Evolutionary conservation across 371 early-diverging fungal species (phyloP).

Genomic region (Smittium culicis): DNA sequence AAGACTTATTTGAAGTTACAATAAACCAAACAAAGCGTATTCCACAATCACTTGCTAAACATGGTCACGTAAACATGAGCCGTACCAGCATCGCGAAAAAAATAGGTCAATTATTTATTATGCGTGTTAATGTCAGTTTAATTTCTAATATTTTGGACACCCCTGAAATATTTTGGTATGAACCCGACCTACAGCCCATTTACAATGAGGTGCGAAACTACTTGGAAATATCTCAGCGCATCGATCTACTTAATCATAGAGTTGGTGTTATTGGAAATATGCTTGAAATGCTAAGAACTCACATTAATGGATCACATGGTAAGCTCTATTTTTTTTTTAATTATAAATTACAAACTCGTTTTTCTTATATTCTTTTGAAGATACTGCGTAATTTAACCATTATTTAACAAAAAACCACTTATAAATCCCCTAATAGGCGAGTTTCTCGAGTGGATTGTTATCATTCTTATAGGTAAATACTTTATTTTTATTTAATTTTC

Average conservation of each 20-base stretch:
- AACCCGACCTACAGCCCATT: slow-evolving; percentile 62
- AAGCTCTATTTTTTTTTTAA: slow-evolving; percentile 6
- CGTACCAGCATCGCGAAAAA: slow-evolving; percentile 64
- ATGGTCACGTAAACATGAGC: slow-evolving; percentile 64
- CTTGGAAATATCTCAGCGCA: slow-evolving; percentile 72
- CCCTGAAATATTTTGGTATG: slow-evolving; percentile 80
- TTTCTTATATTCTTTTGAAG: background rate
- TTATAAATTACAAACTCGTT: too few relatives aligned
- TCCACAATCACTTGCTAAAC: slow-evolving; percentile 64
- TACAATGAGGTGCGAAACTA: slow-evolving; percentile 57
- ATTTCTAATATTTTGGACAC: slow-evolving; percentile 71
- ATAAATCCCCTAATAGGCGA: slow-evolving; percentile 27
- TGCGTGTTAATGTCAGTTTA: slow-evolving; percentile 77
- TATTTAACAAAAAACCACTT: background rate
- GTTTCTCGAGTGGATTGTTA: slow-evolving; percentile 71
- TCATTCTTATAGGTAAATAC: slow-evolving; percentile 57
- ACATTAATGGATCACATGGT: slow-evolving; percentile 36
- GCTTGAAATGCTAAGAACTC: slow-evolving; percentile 67
- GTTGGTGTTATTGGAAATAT: slow-evolving; percentile 64
- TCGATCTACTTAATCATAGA: slow-evolving; percentile 70
- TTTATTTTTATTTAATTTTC: too few relatives aligned
- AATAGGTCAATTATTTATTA: slow-evolving; percentile 72
- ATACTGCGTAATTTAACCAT: too few relatives aligned
- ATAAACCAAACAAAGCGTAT: slow-evolving; percentile 75
- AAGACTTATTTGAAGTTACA: slow-evolving; percentile 63